Conservation (phyloP, 108 stramenopile genomes). For the Pelagomonas calceolata region DNA sequence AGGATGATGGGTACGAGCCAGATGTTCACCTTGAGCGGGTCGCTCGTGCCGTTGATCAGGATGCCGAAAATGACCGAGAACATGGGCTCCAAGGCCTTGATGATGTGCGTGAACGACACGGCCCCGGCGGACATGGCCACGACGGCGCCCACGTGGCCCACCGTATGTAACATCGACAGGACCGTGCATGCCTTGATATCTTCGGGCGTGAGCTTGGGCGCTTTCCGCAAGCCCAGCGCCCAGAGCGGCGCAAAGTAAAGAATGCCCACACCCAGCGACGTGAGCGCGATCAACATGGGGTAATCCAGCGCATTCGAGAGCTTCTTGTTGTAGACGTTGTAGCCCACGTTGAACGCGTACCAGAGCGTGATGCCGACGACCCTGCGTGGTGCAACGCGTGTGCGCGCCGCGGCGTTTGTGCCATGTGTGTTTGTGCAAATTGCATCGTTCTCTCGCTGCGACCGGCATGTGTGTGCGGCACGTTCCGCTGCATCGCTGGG, state of each 20-base stretch:
- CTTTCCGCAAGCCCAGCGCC: conserved; percentile 27
- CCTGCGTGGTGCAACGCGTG: too few relatives aligned
- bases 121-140: conserved; percentile 76
- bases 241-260: conserved; percentile 40
- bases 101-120: conserved; percentile 90
- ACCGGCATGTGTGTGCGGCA: too few relatives aligned
- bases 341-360: conserved; percentile 54
- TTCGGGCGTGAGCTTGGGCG: conserved; percentile 26
- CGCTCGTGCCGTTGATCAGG: conserved; percentile 42
- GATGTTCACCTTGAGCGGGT: conserved; percentile 64
- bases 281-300: neutral
- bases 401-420: too few relatives aligned
- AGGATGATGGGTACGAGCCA: conserved; percentile 85
- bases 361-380: conserved; percentile 39
- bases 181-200: conserved; percentile 27
- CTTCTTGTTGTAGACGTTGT: conserved; percentile 56
- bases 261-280: neutral
- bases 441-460: too few relatives aligned
- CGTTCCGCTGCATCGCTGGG: too few relatives aligned
- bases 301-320: conserved; percentile 12
- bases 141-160: conserved; percentile 50
- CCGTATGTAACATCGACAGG: conserved; percentile 44
- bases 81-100: conserved; percentile 90
- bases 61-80: conserved; percentile 81
- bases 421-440: too few relatives aligned